Evolutionary conservation across 177 flowering plant genomes (phyloP).

Genomic region (Telopea speciosissima): DNA sequence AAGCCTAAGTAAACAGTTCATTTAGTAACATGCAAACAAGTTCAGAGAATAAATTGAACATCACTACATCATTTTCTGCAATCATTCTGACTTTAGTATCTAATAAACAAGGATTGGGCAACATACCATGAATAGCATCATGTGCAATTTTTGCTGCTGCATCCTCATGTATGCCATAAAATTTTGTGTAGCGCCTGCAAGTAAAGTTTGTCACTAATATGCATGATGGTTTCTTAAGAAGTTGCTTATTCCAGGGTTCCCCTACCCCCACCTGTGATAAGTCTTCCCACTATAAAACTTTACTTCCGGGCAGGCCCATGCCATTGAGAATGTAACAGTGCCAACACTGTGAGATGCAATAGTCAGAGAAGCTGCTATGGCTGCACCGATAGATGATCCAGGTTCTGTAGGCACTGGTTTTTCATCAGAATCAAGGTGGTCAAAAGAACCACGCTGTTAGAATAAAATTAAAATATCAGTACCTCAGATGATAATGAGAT

Average conservation of each 20-base stretch:
- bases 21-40: not conserved
- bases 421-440: slow-evolving; percentile 37
- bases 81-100: not conserved
- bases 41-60: not conserved
- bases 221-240: not conserved
- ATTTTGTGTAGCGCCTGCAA: slow-evolving; percentile 87
- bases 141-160: slow-evolving; percentile 75
- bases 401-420: slow-evolving; percentile 48
- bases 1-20: not conserved
- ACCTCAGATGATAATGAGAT: not conserved
- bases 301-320: slow-evolving; percentile 89
- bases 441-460: slow-evolving; percentile 76
- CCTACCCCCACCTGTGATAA: slow-evolving; percentile 52
- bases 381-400: slow-evolving; percentile 87
- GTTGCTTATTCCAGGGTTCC: slow-evolving; percentile 1
- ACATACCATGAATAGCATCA: slow-evolving; percentile 81
- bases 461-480: slow-evolving; percentile 13
- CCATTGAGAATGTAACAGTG: slow-evolving; percentile 72
- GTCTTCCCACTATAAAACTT: slow-evolving; percentile 56
- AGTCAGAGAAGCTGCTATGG: slow-evolving; percentile 66
- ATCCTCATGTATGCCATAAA: slow-evolving; percentile 63
- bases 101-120: not conserved
- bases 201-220: slow-evolving; percentile 10
- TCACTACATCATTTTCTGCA: not conserved
- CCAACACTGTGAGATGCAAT: slow-evolving; percentile 45